A percentile compares a stretch with the other conserved stretches of the same genome.
Evolutionary conservation across 345 rosid genomes (phyloP).

Genomic region (Ailanthus altissimus): DNA sequence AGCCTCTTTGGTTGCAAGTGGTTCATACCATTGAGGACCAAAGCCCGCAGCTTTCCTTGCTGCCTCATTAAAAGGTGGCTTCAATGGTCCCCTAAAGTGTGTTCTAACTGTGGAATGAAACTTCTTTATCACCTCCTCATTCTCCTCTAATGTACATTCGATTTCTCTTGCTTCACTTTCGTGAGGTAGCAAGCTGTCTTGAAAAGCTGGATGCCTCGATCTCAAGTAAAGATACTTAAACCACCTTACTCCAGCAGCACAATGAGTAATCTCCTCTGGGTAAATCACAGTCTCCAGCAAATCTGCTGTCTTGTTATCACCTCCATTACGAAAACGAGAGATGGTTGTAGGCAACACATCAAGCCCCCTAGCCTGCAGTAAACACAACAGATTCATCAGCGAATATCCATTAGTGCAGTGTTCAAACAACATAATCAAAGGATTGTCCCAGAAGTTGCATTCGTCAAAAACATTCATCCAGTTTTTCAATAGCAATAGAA

Average conservation of each 20-base stretch:
- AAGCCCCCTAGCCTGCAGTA: conserved; percentile 84
- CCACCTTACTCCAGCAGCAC: conserved; percentile 96
- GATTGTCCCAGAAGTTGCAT: neutral
- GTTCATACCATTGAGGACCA: conserved; percentile 84
- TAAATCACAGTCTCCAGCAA: conserved; percentile 71
- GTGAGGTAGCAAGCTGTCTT: conserved; percentile 18
- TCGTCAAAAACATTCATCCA: neutral
- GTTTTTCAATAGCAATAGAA: neutral
- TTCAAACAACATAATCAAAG: neutral
- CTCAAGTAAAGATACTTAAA: conserved; percentile 71
- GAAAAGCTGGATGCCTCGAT: conserved; percentile 32
- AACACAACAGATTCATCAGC: conserved; percentile 4
- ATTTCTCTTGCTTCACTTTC: conserved; percentile 29
- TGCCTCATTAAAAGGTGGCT: conserved; percentile 84
- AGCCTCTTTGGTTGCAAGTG: conserved; percentile 67
- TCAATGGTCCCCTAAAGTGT: conserved; percentile 89
- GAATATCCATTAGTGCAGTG: neutral
- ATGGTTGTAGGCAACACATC: conserved; percentile 89
- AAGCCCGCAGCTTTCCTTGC: conserved; percentile 96
- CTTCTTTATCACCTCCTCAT: conserved; percentile 55
- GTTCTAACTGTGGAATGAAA: conserved; percentile 67
- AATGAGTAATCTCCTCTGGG: conserved; percentile 91
- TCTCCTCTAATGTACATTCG: conserved; percentile 29
- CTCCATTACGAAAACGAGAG: conserved; percentile 77
- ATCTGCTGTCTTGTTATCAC: conserved; percentile 74